Percentiles rank a stretch among this genome's conserved stretches.
Conservation (phyloP, 192 early-diverging fungal genomes). For the Linderina pennispora region DNA sequence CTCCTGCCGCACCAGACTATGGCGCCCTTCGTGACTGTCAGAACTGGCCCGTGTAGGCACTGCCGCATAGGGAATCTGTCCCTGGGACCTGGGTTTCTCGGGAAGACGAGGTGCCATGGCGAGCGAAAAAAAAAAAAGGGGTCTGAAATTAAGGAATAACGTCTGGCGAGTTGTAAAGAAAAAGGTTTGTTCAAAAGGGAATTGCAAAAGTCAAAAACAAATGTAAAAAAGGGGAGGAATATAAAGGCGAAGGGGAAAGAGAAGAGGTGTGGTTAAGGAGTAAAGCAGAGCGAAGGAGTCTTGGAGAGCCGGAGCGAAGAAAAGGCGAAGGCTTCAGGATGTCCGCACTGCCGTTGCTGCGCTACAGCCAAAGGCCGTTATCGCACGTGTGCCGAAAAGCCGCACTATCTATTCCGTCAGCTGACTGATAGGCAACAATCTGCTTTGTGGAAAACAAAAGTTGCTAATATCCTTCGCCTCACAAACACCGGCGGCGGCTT, state of each 20-base stretch:
- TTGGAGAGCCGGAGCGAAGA: neutral
- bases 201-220: too few species aligned
- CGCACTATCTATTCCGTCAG: too few species aligned
- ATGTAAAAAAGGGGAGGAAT: neutral
- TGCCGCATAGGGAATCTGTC: conserved; percentile 26
- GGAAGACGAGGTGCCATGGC: conserved; percentile 12
- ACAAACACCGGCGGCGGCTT: too few species aligned
- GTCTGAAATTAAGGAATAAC: neutral
- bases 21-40: conserved; percentile 18
- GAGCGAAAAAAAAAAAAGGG: conserved; percentile 1
- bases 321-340: too few species aligned
- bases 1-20: conserved; percentile 10
- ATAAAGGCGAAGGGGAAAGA: neutral
- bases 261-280: neutral
- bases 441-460: too few species aligned
- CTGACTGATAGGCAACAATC: too few species aligned
- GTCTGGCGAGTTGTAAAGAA: neutral
- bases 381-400: too few species aligned
- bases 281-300: neutral
- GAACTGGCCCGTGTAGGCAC: conserved; percentile 18
- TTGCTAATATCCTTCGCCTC: too few species aligned
- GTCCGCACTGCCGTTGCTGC: too few species aligned
- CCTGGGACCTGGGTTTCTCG: conserved; percentile 27
- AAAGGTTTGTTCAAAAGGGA: too few species aligned
- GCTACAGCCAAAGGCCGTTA: too few species aligned